Evolutionary conservation across 495 filamentous ascomycete species (phyloP), one percentile per base, ranked within the genome.

Genomic region (Parmelia sp.): DNA sequence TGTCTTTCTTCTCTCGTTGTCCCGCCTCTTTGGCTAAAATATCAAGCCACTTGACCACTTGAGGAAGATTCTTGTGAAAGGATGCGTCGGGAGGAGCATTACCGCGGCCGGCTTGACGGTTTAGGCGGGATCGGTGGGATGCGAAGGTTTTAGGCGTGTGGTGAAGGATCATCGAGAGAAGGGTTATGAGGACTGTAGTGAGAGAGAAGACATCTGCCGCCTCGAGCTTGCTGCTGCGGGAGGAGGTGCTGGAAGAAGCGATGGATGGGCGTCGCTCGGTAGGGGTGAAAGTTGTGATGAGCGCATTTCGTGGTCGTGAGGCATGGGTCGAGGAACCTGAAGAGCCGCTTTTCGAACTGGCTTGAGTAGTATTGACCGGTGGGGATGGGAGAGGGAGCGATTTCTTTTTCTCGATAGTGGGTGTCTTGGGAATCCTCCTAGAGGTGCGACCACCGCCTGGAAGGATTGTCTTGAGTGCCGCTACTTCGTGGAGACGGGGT

Each of bases 1-100:
- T 59, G 47, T 90, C 86, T 55, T 87, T 80, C 11, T 75, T 74
- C 57, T 66, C 74, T 71, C 85, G 86, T 71, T 89, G 88, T 47
- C 80, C 72, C 29, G 87, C 84, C 33, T 91, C 87, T 57, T 84
- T 84, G 51, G 85, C 83, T 0, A 96, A 75, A 14, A 79, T 74
- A 0, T 80, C 79, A 72, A 93, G 89, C 92, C 93, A 96, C 21
- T 79, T 83, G 55, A 86, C 84, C 1, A 96, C 83, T 70, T 92
- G 89, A 19, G 81, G 82, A 0, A 88, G 76, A 69, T 96, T 94
- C 33, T 85, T 85, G 71, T 96, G 92, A 74, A 92, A 97, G 0
- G 88, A 91, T 2, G 87, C 83, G 69, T 96, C 90, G 14, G 88
- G 83, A 35, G 87, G 83, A 4, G 87, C 87, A 63, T 87, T 88